Evolutionary conservation across 371 early-diverging fungal genomes (phyloP).

Genomic region (Rhizopus delemar): DNA sequence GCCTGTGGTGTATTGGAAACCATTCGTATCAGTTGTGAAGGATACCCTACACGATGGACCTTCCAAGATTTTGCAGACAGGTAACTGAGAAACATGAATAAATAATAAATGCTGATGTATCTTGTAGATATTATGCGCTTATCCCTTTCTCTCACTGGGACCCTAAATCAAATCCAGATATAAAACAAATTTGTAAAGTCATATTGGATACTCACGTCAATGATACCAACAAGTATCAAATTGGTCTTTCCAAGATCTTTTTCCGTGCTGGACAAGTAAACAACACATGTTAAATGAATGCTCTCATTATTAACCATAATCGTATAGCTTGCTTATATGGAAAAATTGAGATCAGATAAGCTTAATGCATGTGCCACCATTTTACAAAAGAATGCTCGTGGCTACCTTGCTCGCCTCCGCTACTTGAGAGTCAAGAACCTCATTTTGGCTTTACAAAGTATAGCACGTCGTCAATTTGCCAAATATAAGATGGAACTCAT

Average conservation of each 20-base stretch:
- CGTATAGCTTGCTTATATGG: conserved; percentile 80
- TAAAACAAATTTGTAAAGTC: conserved; percentile 52
- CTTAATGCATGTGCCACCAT: conserved; percentile 74
- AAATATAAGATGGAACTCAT: conserved; percentile 48
- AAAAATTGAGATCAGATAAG: conserved; percentile 84
- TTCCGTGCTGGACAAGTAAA: conserved; percentile 91
- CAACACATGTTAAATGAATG: neutral
- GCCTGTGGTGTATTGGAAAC: conserved; percentile 99
- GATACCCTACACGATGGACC: conserved; percentile 97
- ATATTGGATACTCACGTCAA: conserved; percentile 74
- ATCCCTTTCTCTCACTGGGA: conserved; percentile 72
- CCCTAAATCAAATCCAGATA: conserved; percentile 44
- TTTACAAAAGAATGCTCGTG: conserved; percentile 88
- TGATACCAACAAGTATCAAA: conserved; percentile 87
- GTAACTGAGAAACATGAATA: neutral
- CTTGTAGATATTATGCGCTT: conserved; percentile 82
- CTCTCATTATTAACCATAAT: neutral
- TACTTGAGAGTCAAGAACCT: conserved; percentile 62
- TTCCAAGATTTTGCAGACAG: conserved; percentile 90
- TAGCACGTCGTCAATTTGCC: conserved; percentile 67
- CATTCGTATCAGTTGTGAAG: conserved; percentile 97
- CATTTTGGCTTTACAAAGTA: conserved; percentile 59
- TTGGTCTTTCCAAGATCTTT: conserved; percentile 98
- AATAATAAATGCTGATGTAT: neutral
- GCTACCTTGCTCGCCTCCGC: conserved; percentile 66